A percentile compares a stretch with the other conserved stretches of the same genome.
Evolutionary conservation across 768 basidiomycete genomes (phyloP).

Genomic region (Cyclocybe cylindracea): DNA sequence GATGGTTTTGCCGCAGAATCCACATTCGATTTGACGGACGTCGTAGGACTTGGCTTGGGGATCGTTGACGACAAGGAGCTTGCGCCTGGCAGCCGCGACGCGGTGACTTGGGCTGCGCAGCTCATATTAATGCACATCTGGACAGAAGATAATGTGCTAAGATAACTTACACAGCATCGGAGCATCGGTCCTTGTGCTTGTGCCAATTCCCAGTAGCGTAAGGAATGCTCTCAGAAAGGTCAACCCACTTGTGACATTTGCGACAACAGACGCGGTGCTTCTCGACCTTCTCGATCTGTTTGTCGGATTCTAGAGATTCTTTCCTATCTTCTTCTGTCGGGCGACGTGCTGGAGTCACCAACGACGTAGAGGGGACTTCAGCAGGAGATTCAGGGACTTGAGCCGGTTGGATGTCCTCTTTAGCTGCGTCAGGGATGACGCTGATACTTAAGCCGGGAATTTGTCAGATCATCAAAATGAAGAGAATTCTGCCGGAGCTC

Average conservation of each 20-base stretch:
- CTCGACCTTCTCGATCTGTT: constrained; percentile 48
- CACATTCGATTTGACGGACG: constrained; percentile 48
- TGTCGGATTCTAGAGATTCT: constrained; percentile 53
- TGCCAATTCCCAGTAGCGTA: constrained; percentile 59
- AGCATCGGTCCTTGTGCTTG: constrained; percentile 49
- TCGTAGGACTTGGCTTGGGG: constrained; percentile 55
- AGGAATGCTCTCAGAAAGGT: constrained; percentile 37
- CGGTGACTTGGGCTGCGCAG: constrained; percentile 52
- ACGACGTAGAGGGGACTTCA: constrained; percentile 8
- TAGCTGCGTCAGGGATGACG: constrained; percentile 13
- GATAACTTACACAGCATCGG: constrained; percentile 38
- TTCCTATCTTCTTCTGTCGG: constrained; percentile 45
- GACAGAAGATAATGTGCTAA: constrained; percentile 6
- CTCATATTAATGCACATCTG: not conserved
- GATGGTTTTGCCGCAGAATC: constrained; percentile 47
- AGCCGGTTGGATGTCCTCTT: constrained; percentile 6
- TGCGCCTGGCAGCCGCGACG: constrained; percentile 63
- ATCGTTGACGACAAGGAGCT: constrained; percentile 64
- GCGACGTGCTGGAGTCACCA: constrained; percentile 25
- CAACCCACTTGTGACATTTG: constrained; percentile 66
- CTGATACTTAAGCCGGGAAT: constrained; percentile 23
- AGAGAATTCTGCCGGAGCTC: constrained; percentile 2
- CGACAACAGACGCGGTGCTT: constrained; percentile 57
- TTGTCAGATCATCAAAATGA: not conserved
- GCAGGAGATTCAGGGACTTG: constrained; percentile 6